Base-by-base conservation (phyloP, 805 yeast genomes). In the Saccharomycopsis sp. region DNA sequence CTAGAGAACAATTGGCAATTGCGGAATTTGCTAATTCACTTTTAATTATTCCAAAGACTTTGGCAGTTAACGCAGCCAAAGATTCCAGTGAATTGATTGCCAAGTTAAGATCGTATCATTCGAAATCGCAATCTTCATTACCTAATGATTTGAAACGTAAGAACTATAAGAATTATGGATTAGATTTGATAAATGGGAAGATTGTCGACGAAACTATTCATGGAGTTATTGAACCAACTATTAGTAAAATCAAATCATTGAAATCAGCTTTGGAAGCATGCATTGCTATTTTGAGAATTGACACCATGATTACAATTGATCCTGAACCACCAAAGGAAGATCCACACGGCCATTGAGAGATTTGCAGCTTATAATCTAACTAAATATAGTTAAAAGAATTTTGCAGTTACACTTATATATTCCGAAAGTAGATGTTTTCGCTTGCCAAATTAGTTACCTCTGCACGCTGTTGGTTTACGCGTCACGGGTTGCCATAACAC, bases 191-290 rank as follows among this genome's bases (percentile, higher is more conserved):
- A 58, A 79, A 78, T 51, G 99, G 98, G 49, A 88, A 86, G 65
- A 81, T 93, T 52, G 90, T 86, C 22, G 93, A 93, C 64, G 94
- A 85, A 63, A 70, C 81, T 39, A 67, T 72, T 43, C 73, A 78
- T 50, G 99, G 99, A 51, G 96, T 93, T 23, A 72, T 93, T 54
- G 99, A 93, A 65, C 99, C 99, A 44, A 85, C 97, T 14, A 73
- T 93, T 59, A 81, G 94, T 58, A 93, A 93, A 69, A 74, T 93
- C 59, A 89, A 88, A 65, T 81, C 96, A 8, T 76, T 94, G 62
- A 89, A 94, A 65, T 82, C 94, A 49, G 97, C 98, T 4, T 76
- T 93, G 54, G 99, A 93, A 70, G 99, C 99, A 2, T 93, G 98
- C 67, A 81, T 94, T 64, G 95, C 97, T 28, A 93, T 93, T 53